Evolutionary conservation across 2,329 filamentous ascomycete genomes (phyloP), one percentile per base, ranked within the genome.

Genomic region (Arthrobotrys entomopaga): DNA sequence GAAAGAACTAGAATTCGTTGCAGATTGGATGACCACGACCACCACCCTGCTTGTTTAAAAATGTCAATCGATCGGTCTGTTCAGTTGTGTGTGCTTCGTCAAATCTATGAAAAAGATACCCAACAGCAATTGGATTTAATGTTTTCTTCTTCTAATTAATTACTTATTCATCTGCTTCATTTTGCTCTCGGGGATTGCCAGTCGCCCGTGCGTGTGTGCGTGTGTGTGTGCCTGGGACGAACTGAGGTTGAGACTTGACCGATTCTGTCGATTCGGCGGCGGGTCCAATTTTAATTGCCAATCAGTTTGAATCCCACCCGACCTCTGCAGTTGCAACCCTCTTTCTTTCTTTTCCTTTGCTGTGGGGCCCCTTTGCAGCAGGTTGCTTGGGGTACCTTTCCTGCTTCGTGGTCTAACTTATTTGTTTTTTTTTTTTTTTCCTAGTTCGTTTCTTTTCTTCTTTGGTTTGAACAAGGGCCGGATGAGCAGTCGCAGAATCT

Each of bases 281-380:
- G 54, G 50, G 69, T 73, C 69, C 61, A 73, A 73, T 73, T 70
- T 70, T 70, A 70, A 70, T 63, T 70, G 65, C 65, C 65, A 70
- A 70, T 70, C 65, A 70, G 65, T 70, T 49, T 24, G 43, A 58
- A 59, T 53, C 43, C 64, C 54, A 69, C 56, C 63, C 53, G 54
- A 43, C 20, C 52, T n/a, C n/a, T 53, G 46, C 46, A 22, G n/a
- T 24, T 50, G 20, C 46, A 50, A 50, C 52, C 29, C 56, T 60
- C 56, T 54, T 46, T 40, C 19, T 63, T 50, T 46, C 6, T 19
- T 46, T 46, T 46, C 42, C 16, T 46, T 46, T 11, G 26, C 50
- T 48, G 65, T 71, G 66, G 66, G 58, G 66, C 66, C 24, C 52
- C 52, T 56, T 56, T 56, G 29, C 58, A 49, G 56, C 49, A 48